Conservation (phyloP, 2,329 filamentous ascomycete species). For the Fusarium decemcellulare region DNA sequence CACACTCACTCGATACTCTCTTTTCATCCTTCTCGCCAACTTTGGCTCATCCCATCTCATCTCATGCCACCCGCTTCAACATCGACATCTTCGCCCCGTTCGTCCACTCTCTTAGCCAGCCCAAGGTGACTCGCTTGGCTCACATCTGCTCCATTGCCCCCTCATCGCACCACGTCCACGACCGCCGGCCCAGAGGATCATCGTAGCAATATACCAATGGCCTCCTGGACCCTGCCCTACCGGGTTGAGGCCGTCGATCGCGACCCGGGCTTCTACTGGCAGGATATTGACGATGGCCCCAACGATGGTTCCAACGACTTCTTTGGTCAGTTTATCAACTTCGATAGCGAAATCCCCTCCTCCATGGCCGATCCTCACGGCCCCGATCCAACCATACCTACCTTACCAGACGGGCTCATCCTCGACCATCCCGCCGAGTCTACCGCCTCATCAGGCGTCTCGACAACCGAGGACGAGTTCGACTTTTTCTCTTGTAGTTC, state of each 20-base stretch:
- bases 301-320: slow-evolving; percentile 52
- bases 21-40: slow-evolving; percentile 36
- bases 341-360: slow-evolving; percentile 48
- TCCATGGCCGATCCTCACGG: slow-evolving; percentile 40
- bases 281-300: slow-evolving; percentile 49
- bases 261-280: slow-evolving; percentile 54
- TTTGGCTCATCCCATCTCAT: slow-evolving; percentile 33
- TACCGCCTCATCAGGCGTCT: slow-evolving; percentile 53
- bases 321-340: slow-evolving; percentile 56
- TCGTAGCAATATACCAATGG: slow-evolving; percentile 46
- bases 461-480: slow-evolving; percentile 53
- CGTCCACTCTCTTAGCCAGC: slow-evolving; percentile 33
- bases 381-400: slow-evolving; percentile 41
- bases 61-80: slow-evolving; percentile 35
- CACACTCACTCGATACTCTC: slow-evolving; percentile 38
- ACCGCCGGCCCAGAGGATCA: slow-evolving; percentile 20
- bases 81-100: slow-evolving; percentile 35
- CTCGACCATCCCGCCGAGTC: slow-evolving; percentile 49
- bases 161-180: slow-evolving; percentile 21
- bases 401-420: slow-evolving; percentile 48
- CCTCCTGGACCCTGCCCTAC: slow-evolving; percentile 55
- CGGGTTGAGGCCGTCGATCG: slow-evolving; percentile 53
- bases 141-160: slow-evolving; percentile 25
- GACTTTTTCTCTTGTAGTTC: slow-evolving; percentile 55
- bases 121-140: slow-evolving; percentile 42